Base-by-base conservation (phyloP, 805 yeast species). In the Myxozyma udenii region DNA sequence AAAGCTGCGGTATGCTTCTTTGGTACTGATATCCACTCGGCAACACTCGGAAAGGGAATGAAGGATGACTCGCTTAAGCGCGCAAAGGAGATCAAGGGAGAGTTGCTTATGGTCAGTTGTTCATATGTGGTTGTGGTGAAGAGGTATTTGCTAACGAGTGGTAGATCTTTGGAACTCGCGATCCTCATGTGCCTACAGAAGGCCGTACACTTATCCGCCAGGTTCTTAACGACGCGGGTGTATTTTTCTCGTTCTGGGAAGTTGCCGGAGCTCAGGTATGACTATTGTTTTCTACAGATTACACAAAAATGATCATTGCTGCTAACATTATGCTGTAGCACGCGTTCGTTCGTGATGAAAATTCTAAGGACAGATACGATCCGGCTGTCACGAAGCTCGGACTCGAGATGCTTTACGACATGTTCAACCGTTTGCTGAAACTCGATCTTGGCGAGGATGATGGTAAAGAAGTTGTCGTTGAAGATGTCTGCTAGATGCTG, bases 271-370 rank as follows among this genome's bases (percentile, higher is more conserved):
- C 95, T 12, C 64, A 57, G 55, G 57, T 53, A 40, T 12, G 44
- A 24, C 14, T 9, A 9, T 9, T 28, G 21, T 3, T 38, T 16
- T 3, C 37, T 21, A 6, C n/a, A n/a, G n/a, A n/a, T n/a, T n/a
- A n/a, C n/a, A n/a, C n/a, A n/a, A n/a, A n/a, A n/a, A n/a, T n/a
- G n/a, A n/a, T n/a, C n/a, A n/a, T n/a, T n/a, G n/a, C n/a, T n/a
- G n/a, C n/a, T n/a, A n/a, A n/a, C n/a, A n/a, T n/a, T 33, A 2
- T 26, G 3, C 19, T 26, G 9, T 89, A 85, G 66, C 95, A 86
- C 61, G 93, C 95, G 0, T 85, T 85, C 62, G 83, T 85, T 48
- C 74, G 93, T 57, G 95, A 85, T 65, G 93, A 85, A 63, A 69
- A 74, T 54, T 81, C 87, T 58, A 85, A 84, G 69, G 95, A 87